Conservation (phyloP, 2,329 filamentous ascomycete species). For the Rhinocladiella similis region DNA sequence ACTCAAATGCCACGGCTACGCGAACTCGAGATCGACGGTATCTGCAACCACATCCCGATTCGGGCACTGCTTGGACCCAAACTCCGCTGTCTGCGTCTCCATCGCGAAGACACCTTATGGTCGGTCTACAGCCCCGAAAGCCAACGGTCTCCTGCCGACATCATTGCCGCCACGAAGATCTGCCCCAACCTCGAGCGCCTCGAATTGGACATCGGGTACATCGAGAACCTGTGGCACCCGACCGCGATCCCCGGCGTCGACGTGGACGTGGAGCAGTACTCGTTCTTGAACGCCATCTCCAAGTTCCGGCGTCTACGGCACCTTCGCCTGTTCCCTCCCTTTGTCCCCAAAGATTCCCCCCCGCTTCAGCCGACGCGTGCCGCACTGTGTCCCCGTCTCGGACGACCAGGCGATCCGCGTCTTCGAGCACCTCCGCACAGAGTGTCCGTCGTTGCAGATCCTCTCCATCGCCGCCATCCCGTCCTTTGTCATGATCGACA, state of each 20-base stretch:
- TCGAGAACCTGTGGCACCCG: slow-evolving; percentile 29
- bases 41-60: slow-evolving; percentile 27
- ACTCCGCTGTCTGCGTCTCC: slow-evolving; percentile 20
- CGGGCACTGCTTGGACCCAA: slow-evolving; percentile 14
- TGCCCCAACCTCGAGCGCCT: slow-evolving; percentile 26
- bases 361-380: background rate
- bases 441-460: slow-evolving; percentile 22
- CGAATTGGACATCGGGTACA: slow-evolving; percentile 27
- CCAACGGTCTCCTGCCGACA: slow-evolving; percentile 21
- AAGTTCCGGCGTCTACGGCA: slow-evolving; percentile 25
- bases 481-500: slow-evolving; percentile 18
- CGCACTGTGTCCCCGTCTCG: slow-evolving; percentile 15
- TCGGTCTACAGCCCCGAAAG: slow-evolving; percentile 18
- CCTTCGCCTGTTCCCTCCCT: slow-evolving; percentile 29
- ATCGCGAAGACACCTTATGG: slow-evolving; percentile 13
- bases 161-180: slow-evolving; percentile 16
- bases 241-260: slow-evolving; percentile 29
- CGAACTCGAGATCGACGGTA: slow-evolving; percentile 28
- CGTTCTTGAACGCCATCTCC: slow-evolving; percentile 24
- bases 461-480: slow-evolving; percentile 23
- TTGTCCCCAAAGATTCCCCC: slow-evolving; percentile 16
- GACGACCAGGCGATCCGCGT: slow-evolving; percentile 29
- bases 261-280: slow-evolving; percentile 29
- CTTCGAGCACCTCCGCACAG: slow-evolving; percentile 25
- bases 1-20: slow-evolving; percentile 13